phyloP scores from a whole-genome alignment of 208 protist species.

The Crithidia sp. region DNA sequence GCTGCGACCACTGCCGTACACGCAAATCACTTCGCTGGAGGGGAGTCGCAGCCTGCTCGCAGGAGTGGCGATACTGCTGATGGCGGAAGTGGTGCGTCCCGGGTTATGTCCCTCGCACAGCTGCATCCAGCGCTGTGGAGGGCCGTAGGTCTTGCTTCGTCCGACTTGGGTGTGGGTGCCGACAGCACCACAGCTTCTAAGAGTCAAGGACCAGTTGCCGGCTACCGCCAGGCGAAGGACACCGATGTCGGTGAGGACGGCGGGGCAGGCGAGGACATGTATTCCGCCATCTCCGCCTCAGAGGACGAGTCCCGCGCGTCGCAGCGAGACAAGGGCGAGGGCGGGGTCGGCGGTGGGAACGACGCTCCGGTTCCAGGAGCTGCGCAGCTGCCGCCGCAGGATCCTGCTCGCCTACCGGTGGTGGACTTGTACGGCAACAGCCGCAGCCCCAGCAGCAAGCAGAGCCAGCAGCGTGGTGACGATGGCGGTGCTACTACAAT shows the following conservation, averaged over 20 bases:
- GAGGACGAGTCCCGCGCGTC: slow-evolving; percentile 3
- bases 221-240: too few species aligned
- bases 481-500: not conserved
- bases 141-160: slow-evolving; percentile 17
- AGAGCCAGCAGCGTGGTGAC: not conserved
- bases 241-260: not conserved
- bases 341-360: not conserved
- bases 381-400: not conserved
- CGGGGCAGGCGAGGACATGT: slow-evolving; percentile 8
- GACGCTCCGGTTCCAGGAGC: not conserved
- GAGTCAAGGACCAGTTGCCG: too few species aligned
- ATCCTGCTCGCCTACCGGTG: not conserved
- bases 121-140: slow-evolving; percentile 25
- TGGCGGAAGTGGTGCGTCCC: not conserved
- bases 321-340: not conserved
- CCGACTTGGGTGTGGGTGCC: too few species aligned
- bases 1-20: slow-evolving; percentile 32
- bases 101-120: slow-evolving; percentile 4
- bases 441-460: not conserved
- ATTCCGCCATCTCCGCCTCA: slow-evolving; percentile 3
- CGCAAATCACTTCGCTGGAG: slow-evolving; percentile 21
- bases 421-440: slow-evolving; percentile 10
- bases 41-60: not conserved
- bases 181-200: too few species aligned
- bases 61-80: slow-evolving; percentile 9